Evolutionary conservation across 768 basidiomycete species (phyloP).

Genomic region (Agaricus blazei): DNA sequence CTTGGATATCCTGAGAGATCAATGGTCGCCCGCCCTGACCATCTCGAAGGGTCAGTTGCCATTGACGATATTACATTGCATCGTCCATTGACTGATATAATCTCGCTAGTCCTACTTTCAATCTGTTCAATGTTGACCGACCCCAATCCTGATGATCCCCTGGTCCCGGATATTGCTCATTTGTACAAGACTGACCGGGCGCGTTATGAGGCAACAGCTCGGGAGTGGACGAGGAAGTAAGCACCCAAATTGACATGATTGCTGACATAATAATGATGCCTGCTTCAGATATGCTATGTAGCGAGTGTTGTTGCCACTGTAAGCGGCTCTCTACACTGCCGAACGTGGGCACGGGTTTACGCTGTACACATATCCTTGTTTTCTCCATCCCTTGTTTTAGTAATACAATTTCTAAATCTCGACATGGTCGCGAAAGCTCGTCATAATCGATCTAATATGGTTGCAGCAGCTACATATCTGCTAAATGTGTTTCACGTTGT

Average conservation of each 20-base stretch:
- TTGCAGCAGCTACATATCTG: not conserved
- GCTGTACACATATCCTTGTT: conserved; percentile 27
- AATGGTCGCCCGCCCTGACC: conserved; percentile 98
- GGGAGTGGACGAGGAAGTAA: conserved; percentile 99
- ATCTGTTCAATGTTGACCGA: conserved; percentile 99
- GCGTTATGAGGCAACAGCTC: conserved; percentile 94
- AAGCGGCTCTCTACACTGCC: conserved; percentile 52
- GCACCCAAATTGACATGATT: conserved; percentile 21
- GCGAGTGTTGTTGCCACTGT: conserved; percentile 1
- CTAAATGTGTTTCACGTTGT: no score
- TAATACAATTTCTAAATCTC: conserved; percentile 21
- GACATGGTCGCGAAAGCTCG: conserved; percentile 11
- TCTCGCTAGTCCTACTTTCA: conserved; percentile 75
- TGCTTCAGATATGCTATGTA: conserved; percentile 34
- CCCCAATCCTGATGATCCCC: conserved; percentile 97
- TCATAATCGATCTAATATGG: not conserved
- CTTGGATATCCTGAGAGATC: conserved; percentile 96
- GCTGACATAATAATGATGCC: conserved; percentile 8
- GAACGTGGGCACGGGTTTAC: conserved; percentile 25
- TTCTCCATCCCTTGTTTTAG: conserved; percentile 24
- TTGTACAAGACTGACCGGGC: conserved; percentile 98
- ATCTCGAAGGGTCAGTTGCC: conserved; percentile 86
- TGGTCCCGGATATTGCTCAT: conserved; percentile 98
- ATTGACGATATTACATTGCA: not conserved
- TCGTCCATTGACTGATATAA: not conserved